Evolutionary conservation across 169 alveolate genomes (phyloP).

Genomic region (Haemoproteus tartakovskyi): DNA sequence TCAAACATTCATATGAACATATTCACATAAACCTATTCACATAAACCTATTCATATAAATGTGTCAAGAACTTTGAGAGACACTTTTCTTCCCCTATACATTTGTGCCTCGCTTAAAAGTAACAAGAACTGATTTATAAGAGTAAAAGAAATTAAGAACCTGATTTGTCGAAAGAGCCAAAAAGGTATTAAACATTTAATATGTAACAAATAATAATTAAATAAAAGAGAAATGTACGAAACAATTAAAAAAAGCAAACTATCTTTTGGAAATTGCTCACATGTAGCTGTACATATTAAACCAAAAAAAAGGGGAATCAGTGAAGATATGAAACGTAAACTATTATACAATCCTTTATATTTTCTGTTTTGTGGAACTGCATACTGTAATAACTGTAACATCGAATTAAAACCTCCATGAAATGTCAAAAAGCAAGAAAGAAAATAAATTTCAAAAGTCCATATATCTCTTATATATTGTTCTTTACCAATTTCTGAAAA

Average conservation of each 20-base stretch:
- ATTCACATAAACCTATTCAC: no score
- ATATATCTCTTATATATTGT: constrained; percentile 43
- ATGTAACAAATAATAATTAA: constrained; percentile 61
- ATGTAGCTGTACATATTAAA: constrained; percentile 24
- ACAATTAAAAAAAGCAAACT: constrained; percentile 39
- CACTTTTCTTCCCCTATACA: constrained; percentile 32
- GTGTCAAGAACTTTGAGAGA: constrained; percentile 21
- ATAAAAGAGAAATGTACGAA: constrained; percentile 24
- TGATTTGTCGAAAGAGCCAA: constrained; percentile 36
- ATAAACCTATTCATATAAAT: neutral
- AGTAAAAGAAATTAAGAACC: constrained; percentile 2
- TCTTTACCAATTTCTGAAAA: constrained; percentile 40
- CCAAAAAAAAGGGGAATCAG: constrained; percentile 60
- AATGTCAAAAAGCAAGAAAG: constrained; percentile 52
- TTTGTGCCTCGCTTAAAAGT: constrained; percentile 61
- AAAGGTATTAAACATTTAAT: constrained; percentile 46
- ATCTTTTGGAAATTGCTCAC: constrained; percentile 63
- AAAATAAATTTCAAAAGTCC: constrained; percentile 37
- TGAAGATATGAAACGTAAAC: constrained; percentile 52
- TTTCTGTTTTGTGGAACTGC: constrained; percentile 52
- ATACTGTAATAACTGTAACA: constrained; percentile 54
- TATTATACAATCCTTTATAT: constrained; percentile 55
- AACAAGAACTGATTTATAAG: constrained; percentile 19
- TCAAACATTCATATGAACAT: no score
- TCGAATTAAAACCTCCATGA: constrained; percentile 56